Base-by-base conservation (phyloP, 108 stramenopile genomes). In the Cyclotella atomus region DNA sequence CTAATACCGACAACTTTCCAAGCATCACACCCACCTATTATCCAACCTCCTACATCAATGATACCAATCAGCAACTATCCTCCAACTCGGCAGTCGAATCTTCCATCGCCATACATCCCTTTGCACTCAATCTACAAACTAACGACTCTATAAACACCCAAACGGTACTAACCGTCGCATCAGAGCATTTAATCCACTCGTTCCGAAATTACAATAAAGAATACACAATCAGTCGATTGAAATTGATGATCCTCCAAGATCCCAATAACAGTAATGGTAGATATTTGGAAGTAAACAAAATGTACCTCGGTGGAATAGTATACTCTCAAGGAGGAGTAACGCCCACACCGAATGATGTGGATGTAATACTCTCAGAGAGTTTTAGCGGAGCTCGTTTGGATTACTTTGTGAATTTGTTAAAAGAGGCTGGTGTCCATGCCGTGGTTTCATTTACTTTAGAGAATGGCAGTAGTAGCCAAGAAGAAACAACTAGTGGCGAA, bases 121-220 rank as follows among this genome's bases (percentile, higher is more conserved):
- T 41, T 6, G 6, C 6, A 9, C 9, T 41, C 12, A 41, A 9
- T 41, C 38, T 6, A 9, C 12, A 9, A 12, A 41, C 12, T 41
- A 41, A 12, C 12, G 38, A 41, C 38, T 9, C 12, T 41, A 9
- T 41, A 6, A 41, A 9, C 38, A 41, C 12, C 38, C 12, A 41
- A 41, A 9, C 6, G 12, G 38, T 41, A 41, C 38, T 41, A 6
- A 41, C 6, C 30, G 70, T 78, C n/a, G 71, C 77, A 24, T 49
- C 27, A 41, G 69, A 71, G 33, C 77, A 78, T 23, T 66, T 78
- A 56, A 30, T 65, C 7, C 77, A 78, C 46, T 78, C 77, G 15
- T 78, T 78, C 70, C 43, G 77, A 35, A 61, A 27, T 36, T 5
- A 56, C 19, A 5, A 2, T 5, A 24, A 56, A 1, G 70, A 46